Evolutionary conservation across 2,329 filamentous ascomycete genomes (phyloP).

Genomic region (Cladosporium halotolerans): DNA sequence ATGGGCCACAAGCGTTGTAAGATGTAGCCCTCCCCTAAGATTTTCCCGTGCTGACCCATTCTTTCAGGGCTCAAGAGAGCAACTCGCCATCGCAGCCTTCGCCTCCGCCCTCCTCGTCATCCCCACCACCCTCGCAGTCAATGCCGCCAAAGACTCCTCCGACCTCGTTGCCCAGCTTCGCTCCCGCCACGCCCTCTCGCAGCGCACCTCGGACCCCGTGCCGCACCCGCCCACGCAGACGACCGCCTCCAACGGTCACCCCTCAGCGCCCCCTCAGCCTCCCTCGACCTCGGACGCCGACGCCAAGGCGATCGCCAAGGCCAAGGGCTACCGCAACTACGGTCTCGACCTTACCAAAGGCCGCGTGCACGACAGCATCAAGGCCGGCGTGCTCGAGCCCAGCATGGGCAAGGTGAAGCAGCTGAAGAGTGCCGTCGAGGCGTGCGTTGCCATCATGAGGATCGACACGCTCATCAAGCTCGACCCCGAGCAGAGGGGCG

Average conservation of each 20-base stretch:
- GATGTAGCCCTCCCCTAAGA: no score
- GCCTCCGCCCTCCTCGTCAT: constrained; percentile 90
- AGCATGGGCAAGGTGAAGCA: constrained; percentile 98
- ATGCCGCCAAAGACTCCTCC: constrained; percentile 92
- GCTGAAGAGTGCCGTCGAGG: constrained; percentile 96
- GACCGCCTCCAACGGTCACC: constrained; percentile 16
- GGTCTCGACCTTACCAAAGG: constrained; percentile 84
- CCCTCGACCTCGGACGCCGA: constrained; percentile 47
- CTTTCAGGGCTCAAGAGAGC: constrained; percentile 73
- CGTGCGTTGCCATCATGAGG: constrained; percentile 97
- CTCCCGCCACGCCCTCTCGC: constrained; percentile 86
- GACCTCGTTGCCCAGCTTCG: constrained; percentile 94
- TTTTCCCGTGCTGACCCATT: constrained; percentile 1
- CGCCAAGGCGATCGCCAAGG: constrained; percentile 82
- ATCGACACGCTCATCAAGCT: constrained; percentile 98
- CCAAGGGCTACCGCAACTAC: constrained; percentile 99
- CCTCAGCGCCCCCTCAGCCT: constrained; percentile 14
- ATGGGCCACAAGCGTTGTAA: constrained; percentile 88
- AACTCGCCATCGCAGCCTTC: constrained; percentile 96
- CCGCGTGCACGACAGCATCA: constrained; percentile 86
- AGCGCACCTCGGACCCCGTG: constrained; percentile 81
- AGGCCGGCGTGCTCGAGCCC: constrained; percentile 91
- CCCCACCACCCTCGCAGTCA: constrained; percentile 92
- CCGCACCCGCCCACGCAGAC: constrained; percentile 32
- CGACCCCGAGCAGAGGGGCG: constrained; percentile 75